Conservation (phyloP, 2,329 filamentous ascomycete species). For the Aspergillus brunneoviolaceus region DNA sequence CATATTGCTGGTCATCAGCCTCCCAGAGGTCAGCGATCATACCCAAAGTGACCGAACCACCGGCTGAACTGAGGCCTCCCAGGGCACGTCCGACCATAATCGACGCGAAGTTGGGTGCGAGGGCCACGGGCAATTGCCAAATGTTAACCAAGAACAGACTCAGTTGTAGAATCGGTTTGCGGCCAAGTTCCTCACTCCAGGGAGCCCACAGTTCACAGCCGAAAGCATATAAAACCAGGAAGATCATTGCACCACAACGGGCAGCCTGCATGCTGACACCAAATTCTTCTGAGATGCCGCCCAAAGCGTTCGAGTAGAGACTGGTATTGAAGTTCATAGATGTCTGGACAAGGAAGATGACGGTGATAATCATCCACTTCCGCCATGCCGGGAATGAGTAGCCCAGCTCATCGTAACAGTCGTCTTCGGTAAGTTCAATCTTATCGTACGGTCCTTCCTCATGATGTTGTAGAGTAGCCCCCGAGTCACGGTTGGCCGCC, state of each 20-base stretch:
- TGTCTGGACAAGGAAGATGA: constrained; percentile 71
- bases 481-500: constrained; percentile 16
- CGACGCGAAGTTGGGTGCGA: constrained; percentile 70
- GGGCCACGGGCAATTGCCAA: constrained; percentile 69
- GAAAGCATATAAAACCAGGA: constrained; percentile 77
- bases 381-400: constrained; percentile 60
- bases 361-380: constrained; percentile 71
- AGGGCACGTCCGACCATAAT: constrained; percentile 70
- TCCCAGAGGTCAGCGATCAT: constrained; percentile 77
- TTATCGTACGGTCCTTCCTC: constrained; percentile 29
- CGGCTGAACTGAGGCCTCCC: constrained; percentile 69
- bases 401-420: constrained; percentile 66
- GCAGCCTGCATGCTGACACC: constrained; percentile 66
- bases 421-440: constrained; percentile 50
- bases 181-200: constrained; percentile 80
- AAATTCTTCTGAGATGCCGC: constrained; percentile 67
- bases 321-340: constrained; percentile 80
- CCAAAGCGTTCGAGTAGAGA: constrained; percentile 68
- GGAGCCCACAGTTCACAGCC: constrained; percentile 87
- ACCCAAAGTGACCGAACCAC: constrained; percentile 70
- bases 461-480: constrained; percentile 25
- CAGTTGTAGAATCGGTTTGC: constrained; percentile 71
- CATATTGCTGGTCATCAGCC: constrained; percentile 69
- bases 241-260: constrained; percentile 72
- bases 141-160: constrained; percentile 75